Conservation (phyloP, 805 yeast species). For the Pichia gijzeniarum region DNA sequence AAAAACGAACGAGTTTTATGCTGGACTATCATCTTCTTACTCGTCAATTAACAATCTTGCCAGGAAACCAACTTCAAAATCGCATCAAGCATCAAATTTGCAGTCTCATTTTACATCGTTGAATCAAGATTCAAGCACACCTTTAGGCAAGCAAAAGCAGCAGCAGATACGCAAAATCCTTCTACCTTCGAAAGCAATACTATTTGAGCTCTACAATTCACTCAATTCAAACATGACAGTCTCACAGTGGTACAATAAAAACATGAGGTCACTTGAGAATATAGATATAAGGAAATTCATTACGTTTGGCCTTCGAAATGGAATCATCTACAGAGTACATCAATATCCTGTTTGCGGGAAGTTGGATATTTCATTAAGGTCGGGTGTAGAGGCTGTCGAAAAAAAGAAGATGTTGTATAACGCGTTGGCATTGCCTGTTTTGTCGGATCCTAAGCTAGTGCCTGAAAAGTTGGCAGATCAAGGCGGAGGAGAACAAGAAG, state of each 20-base stretch:
- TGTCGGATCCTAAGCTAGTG: neutral
- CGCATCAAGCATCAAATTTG: conserved; percentile 1
- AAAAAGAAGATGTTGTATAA: neutral
- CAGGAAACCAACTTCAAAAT: neutral
- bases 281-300: conserved; percentile 82
- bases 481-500: neutral
- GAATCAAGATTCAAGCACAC: neutral
- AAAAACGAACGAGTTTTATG: neutral
- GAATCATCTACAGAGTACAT: conserved; percentile 74
- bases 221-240: conserved; percentile 72
- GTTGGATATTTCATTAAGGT: conserved; percentile 29
- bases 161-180: conserved; percentile 13
- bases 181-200: conserved; percentile 56
- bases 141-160: neutral
- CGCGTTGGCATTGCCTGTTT: neutral
- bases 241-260: conserved; percentile 74
- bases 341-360: conserved; percentile 59
- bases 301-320: conserved; percentile 78
- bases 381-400: neutral
- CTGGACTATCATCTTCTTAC: neutral
- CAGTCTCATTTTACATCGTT: no score
- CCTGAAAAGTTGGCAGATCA: neutral
- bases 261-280: conserved; percentile 47
- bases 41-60: neutral
- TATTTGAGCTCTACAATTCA: conserved; percentile 71